A percentile compares a stretch with the other conserved stretches of the same genome.
Evolutionary conservation across 148 eudicot species (phyloP).

Genomic region (Heliosperma pusillum): DNA sequence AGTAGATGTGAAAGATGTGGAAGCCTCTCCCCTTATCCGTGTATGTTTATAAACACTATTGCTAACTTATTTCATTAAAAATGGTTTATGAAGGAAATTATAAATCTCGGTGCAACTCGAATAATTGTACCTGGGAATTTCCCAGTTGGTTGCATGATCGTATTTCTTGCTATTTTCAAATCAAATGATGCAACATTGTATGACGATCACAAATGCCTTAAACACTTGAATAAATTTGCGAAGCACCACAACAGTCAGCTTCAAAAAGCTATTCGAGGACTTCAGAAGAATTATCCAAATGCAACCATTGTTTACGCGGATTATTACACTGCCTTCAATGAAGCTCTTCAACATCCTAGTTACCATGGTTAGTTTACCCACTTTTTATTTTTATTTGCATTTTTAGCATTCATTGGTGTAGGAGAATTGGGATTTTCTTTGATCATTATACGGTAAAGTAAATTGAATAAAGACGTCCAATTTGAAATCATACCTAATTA

Average conservation of each 20-base stretch:
- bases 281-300: slow-evolving; percentile 10
- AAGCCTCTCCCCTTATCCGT: too few species aligned
- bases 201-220: slow-evolving; percentile 26
- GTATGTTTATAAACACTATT: too few species aligned
- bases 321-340: slow-evolving; percentile 19
- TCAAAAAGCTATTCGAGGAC: slow-evolving; percentile 12
- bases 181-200: slow-evolving; percentile 17
- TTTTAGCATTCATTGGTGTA: too few species aligned
- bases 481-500: too few species aligned
- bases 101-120: slow-evolving; percentile 19
- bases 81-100: slow-evolving; percentile 13
- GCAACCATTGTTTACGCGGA: slow-evolving; percentile 22
- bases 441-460: too few species aligned
- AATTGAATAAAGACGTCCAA: too few species aligned
- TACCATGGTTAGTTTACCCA: slow-evolving; percentile 10
- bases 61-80: not conserved
- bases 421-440: too few species aligned
- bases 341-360: slow-evolving; percentile 16
- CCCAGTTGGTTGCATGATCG: slow-evolving; percentile 23
- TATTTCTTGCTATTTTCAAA: slow-evolving; percentile 8
- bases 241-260: slow-evolving; percentile 18
- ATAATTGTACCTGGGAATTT: slow-evolving; percentile 25
- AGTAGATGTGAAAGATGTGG: too few species aligned
- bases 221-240: slow-evolving; percentile 4
- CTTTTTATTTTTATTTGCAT: too few species aligned